Evolutionary conservation across 73 alveolate species (phyloP).

Genomic region (Uronychia binucleata): DNA sequence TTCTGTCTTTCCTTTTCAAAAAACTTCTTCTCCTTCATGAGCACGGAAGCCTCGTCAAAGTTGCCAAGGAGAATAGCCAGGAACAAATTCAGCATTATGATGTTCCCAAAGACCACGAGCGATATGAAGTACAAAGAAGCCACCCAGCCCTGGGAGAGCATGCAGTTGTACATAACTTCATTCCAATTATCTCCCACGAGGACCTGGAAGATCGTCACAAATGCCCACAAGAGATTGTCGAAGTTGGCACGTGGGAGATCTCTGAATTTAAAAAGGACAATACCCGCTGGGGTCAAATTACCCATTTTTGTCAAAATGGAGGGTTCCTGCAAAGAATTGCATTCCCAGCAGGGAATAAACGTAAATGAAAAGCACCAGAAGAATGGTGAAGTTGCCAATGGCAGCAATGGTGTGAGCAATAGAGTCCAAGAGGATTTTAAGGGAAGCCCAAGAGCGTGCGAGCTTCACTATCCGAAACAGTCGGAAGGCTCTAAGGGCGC

Average conservation of each 20-base stretch:
- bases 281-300: too few relatives aligned
- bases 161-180: slow-evolving; percentile 33
- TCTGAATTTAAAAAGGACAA: too few relatives aligned
- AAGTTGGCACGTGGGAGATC: slow-evolving; percentile 48
- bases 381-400: slow-evolving; percentile 22
- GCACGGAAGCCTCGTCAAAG: slow-evolving; percentile 46
- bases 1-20: too few relatives aligned
- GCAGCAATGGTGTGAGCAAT: slow-evolving; percentile 18
- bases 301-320: too few relatives aligned
- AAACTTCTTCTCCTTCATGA: too few relatives aligned
- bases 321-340: slow-evolving; percentile 56
- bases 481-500: slow-evolving; percentile 43
- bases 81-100: slow-evolving; percentile 28
- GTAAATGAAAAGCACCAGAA: slow-evolving; percentile 47
- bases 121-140: slow-evolving; percentile 26
- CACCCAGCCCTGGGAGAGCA: not conserved
- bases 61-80: slow-evolving; percentile 34
- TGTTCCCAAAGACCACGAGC: slow-evolving; percentile 23
- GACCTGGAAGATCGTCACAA: slow-evolving; percentile 47
- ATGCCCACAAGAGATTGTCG: slow-evolving; percentile 35
- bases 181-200: slow-evolving; percentile 65
- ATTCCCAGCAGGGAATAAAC: slow-evolving; percentile 56
- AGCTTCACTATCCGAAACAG: slow-evolving; percentile 32
- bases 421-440: slow-evolving; percentile 4
- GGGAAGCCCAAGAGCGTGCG: slow-evolving; percentile 16